Conservation (phyloP, 768 basidiomycete genomes). For the Mycena maculata region DNA sequence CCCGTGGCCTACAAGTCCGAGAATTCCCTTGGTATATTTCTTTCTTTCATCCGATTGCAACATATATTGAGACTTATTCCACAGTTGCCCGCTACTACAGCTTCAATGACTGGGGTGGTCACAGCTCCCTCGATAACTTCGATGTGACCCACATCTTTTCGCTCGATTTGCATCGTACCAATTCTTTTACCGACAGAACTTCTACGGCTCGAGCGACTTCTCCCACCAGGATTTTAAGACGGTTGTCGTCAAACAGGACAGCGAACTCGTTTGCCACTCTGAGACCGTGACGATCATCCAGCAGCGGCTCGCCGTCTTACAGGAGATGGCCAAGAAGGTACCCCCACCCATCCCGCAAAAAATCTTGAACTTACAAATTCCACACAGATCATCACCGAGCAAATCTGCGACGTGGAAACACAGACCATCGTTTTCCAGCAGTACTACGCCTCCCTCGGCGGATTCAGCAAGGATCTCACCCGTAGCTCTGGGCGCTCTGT, state of each 20-base stretch:
- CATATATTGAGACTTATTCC: background rate
- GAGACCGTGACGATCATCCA: slow-evolving; percentile 56
- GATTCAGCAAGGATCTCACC: slow-evolving; percentile 56
- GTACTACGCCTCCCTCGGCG: slow-evolving; percentile 52
- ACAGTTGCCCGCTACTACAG: slow-evolving; percentile 30
- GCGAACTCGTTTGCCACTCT: slow-evolving; percentile 54
- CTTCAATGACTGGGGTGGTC: slow-evolving; percentile 45
- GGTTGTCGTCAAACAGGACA: slow-evolving; percentile 49
- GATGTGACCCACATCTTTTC: too few species aligned
- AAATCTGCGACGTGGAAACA: slow-evolving; percentile 63
- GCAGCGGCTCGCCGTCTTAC: slow-evolving; percentile 58
- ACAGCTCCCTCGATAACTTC: slow-evolving; percentile 45
- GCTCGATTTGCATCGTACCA: too few species aligned
- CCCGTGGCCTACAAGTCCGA: slow-evolving; percentile 38
- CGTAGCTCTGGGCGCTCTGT: slow-evolving; percentile 46
- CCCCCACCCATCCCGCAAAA: background rate
- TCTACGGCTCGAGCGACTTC: slow-evolving; percentile 59
- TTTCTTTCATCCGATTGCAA: background rate
- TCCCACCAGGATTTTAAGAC: slow-evolving; percentile 49
- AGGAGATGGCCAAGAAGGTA: slow-evolving; percentile 60
- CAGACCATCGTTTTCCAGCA: slow-evolving; percentile 58
- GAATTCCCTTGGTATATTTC: slow-evolving; percentile 31
- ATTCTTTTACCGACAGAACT: too few species aligned
- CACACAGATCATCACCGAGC: slow-evolving; percentile 57
- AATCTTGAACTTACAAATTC: background rate